These are phyloP conservation scores for Pleurozium schreberi DNA, from an alignment of 225 moss, liverwort and hornwort genomes.

Conservation along the genomic window DNA sequence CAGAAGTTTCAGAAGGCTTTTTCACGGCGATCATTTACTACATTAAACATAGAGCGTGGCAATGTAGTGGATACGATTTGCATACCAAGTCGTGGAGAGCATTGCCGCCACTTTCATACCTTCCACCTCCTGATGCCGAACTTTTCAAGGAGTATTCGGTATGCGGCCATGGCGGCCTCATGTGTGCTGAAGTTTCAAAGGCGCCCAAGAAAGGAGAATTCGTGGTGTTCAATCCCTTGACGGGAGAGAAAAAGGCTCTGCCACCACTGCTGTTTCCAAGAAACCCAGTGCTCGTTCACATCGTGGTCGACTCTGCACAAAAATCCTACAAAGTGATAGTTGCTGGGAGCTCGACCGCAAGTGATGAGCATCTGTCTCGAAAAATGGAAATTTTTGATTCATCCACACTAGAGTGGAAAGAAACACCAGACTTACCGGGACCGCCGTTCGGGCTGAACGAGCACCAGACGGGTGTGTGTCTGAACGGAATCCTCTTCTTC, in stretches of 20 bases:
- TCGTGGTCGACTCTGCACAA: background rate
- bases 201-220: background rate
- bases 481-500: background rate
- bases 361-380: background rate
- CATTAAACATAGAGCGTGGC: background rate
- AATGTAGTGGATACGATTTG: background rate
- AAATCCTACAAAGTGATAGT: constrained; percentile 6
- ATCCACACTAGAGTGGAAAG: background rate
- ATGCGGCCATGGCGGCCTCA: background rate
- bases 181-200: constrained; percentile 4
- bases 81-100: background rate
- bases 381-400: constrained; percentile 12
- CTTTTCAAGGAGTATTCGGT: constrained; percentile 18
- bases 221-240: constrained; percentile 23
- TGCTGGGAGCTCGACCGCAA: background rate
- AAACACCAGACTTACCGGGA: background rate
- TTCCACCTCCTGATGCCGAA: constrained; percentile 6
- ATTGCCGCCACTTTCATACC: background rate
- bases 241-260: background rate
- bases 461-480: background rate
- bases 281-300: constrained; percentile 3
- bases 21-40: background rate
- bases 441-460: constrained; percentile 4
- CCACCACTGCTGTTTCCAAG: constrained; percentile 2
- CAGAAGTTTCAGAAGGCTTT: background rate